Evolutionary conservation across 441 rosid species (phyloP), one percentile per base, ranked within the genome.

Genomic region (Pelargonium cotyledonis): DNA sequence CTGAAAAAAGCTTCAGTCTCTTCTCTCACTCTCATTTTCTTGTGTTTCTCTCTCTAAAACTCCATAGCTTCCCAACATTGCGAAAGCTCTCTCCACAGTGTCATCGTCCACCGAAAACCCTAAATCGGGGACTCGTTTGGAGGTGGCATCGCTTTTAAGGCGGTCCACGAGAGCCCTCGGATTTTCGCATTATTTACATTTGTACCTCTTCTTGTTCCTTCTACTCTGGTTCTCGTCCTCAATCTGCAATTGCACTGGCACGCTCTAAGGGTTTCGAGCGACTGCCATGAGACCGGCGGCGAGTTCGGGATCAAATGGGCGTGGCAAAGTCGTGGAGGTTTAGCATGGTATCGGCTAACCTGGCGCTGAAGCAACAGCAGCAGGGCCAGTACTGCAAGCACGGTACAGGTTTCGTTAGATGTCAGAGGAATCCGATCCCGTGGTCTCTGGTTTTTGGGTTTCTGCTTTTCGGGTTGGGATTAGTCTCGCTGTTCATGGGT

Each of bases 401-500:
- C 5, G 12, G 2, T 51, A 7, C 19, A n/a, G 58, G 19, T 51
- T 3, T 15, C 19, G 15, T 51, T 18, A 51, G 58, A 51, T 51
- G 19, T 65, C 85, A 79, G 43, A 75, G 87, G 46, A 79, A 80
- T 79, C 85, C 78, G 70, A 82, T 85, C 68, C 81, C 85, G 68
- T 82, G 96, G 95, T 77, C 96, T 72, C 75, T 88, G 46, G 79
- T 88, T 7, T 95, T 96, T 70, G 99, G 99, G 31, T 44, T 85
- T 74, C 81, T 95, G 98, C 89, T 95, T 60, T 95, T 95, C 77
- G 79, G 78, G 61, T 75, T 95, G 72, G 99, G 99, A 1, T 79
- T 90, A 79, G 88, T 92, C 70, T 95, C 98, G 49, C 92, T 95
- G 46, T 89, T 92, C 79, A 89, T 94, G 2, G 97, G 99, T 62